phyloP scores from a whole-genome alignment of 2,329 filamentous ascomycete species.

The Epichloe scottii region DNA sequence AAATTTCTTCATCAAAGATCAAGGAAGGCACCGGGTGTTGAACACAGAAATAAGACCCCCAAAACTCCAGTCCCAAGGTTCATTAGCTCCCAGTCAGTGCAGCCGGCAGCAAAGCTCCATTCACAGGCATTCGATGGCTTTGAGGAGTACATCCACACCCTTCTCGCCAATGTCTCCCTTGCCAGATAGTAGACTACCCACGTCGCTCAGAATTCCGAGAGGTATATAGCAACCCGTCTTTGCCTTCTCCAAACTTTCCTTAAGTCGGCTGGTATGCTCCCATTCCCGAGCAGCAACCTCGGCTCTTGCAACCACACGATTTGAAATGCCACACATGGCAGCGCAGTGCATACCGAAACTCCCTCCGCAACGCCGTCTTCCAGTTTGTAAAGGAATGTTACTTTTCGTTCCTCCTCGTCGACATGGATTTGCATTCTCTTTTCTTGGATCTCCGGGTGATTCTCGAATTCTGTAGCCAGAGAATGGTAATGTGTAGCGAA shows the following conservation, averaged over 20 bases:
- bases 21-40: neutral
- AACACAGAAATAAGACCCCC: neutral
- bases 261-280: conserved; percentile 87
- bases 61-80: neutral
- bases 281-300: conserved; percentile 83
- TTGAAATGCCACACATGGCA: conserved; percentile 89
- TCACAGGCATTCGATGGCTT: conserved; percentile 46
- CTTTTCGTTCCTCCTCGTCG: conserved; percentile 66
- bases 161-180: conserved; percentile 34
- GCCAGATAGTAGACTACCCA: conserved; percentile 62
- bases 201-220: conserved; percentile 75
- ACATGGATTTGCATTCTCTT: conserved; percentile 93
- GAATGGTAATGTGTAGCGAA: conserved; percentile 98
- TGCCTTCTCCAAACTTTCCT: conserved; percentile 74
- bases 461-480: conserved; percentile 77
- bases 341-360: conserved; percentile 99
- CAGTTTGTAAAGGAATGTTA: conserved; percentile 94
- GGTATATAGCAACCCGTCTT: conserved; percentile 72
- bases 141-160: conserved; percentile 46
- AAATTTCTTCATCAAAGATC: neutral
- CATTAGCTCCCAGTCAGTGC: neutral
- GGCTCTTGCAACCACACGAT: conserved; percentile 69
- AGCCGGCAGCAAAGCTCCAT: conserved; percentile 1
- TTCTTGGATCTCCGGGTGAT: conserved; percentile 75
- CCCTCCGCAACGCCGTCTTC: conserved; percentile 86